Base-by-base conservation (phyloP, 2,329 filamentous ascomycete genomes). In the Aspergillus cejpii region DNA sequence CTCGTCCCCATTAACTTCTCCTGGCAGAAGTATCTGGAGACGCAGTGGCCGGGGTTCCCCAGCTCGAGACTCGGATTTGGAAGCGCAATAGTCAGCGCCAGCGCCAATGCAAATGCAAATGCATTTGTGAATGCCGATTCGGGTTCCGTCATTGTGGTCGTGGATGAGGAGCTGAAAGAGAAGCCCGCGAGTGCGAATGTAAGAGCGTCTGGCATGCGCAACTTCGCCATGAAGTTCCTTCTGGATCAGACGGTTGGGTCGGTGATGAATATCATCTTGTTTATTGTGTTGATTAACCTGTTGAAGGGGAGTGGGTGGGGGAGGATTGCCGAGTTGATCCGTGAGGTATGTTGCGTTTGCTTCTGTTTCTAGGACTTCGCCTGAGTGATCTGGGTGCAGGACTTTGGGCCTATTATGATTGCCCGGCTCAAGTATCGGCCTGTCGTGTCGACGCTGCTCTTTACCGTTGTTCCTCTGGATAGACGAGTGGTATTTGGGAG, bases 11-110 rank as follows among this genome's bases (percentile, higher is more conserved):
- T 85, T 36, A 96, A 96, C 68, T 87, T 88, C 61, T 62, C 87
- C 57, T 95, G 88, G 89, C 89, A 94, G 74, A 76, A 80, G 31
- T 86, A 78, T 60, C 75, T 95, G 41, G 89, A 95, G 67, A 71
- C 76, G 5, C 68, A 73, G 3, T 94, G 88, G 60, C 89, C 89
- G 0, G 83, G 84, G 0, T 77, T 79, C 54, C 74, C 75, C 2
- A 26, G 37, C 10, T 49, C 42, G 43, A 34, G 38, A 17, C 28
- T 15, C 0, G 82, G 84, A 0, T 76, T 79, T 55, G 74, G 75
- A 2, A 33, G 33, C 11, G 49, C 42, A 41, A 34, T 39, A 15
- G 33, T 14, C 21, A 23, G 17, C 23, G 11, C 14, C 21, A 27
- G 34, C 23, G 2, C 7, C 8, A 20, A 11, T 3, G 6, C 5